Base-by-base conservation (phyloP, 768 basidiomycete species). In the Auriscalpium orientale region DNA sequence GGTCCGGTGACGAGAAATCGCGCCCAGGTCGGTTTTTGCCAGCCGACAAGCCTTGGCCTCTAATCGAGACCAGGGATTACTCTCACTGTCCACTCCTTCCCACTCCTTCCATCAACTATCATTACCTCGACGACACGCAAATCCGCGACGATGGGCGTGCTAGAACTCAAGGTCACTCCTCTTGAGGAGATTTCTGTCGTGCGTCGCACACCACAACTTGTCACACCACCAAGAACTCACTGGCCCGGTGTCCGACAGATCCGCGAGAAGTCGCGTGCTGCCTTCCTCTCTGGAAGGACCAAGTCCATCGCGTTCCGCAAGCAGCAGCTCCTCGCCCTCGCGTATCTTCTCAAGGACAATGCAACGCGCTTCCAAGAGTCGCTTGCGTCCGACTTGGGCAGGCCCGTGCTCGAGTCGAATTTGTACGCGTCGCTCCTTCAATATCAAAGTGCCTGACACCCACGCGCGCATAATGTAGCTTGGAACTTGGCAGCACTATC, bases 331-430 rank as follows among this genome's bases (percentile, higher is more conserved):
- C 76, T 84, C n/a, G 80, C 85, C 64, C 77, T 94, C 12, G 83
- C 77, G 8, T 87, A 89, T 66, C 70, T 89, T 61, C 34, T 91
- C 63, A 76, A 88, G 66, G 90, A 94, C 69, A 91, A 94, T 65
- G 62, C 71, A 18, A 70, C 78, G 36, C 78, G 72, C 15, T 80
- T 92, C 63, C 75, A 80, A 45, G 74, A 80, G 22, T 76, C 90
- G 0, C 66, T 91, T 57, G 66, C 69, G 1, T 58, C 67, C 6
- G 91, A 94, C 64, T 71, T 94, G 13, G 82, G 84, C 4, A 76
- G 88, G 47, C 85, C 83, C 0, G 45, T 68, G 2, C 63, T 82
- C 9, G 91, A 94, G 67, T 71, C 74, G 4, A 70, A 79, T 53
- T 75, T 89, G 72, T 78, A 22, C 57, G 76, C 66, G 35, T 11